Evolutionary conservation across 306 rosid genomes (phyloP), one percentile per base, ranked within the genome.

Genomic region (Rosa persica): DNA sequence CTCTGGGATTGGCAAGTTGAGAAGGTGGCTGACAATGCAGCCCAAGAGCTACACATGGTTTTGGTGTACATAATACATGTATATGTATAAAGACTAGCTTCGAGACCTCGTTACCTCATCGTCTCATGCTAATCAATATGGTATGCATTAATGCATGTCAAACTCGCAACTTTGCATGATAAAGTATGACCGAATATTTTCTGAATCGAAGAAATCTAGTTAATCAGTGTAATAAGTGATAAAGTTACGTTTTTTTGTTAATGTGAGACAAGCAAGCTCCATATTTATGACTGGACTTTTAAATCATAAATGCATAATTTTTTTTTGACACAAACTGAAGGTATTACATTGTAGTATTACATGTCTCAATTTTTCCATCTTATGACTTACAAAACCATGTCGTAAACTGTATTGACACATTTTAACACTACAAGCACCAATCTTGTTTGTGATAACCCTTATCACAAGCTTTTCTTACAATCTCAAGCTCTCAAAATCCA

Each of bases 1-100:
- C 5, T 34, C 43, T 64, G 61, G 76, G 85, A 78, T 60, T 30
- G 76, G 70, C 80, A 30, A 51, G 74, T 61, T 52, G 80, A 67
- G 76, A 43, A 20, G 78, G 30, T 78, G 23, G 67, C 77, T 83
- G 83, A 78, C 80, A 78, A 10, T 34, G 83, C 77, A n/a, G 77
- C 80, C 69, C 67, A 30, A 49, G 60, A 68, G 34, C 36, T 60
- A 69, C 80, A 74, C 70, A 68, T 83, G 83, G 80, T 73, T 38
- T 27, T 48, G 68, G 67, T 11, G 12, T 57, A 57, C 15, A 22
- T 22, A 12, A 12, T 61, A 27, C 62, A 57, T 57, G 62, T 52
- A 48, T 19, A 57, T 57, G 62, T 52, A 48, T 19, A 17, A 5
- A 52, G 36, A 10, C 65, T 23, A 23, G 7, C 66, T 60, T 60